Evolutionary conservation across 2,329 filamentous ascomycete genomes (phyloP), one percentile per base, ranked within the genome.

Genomic region (Dendryphion nanum): DNA sequence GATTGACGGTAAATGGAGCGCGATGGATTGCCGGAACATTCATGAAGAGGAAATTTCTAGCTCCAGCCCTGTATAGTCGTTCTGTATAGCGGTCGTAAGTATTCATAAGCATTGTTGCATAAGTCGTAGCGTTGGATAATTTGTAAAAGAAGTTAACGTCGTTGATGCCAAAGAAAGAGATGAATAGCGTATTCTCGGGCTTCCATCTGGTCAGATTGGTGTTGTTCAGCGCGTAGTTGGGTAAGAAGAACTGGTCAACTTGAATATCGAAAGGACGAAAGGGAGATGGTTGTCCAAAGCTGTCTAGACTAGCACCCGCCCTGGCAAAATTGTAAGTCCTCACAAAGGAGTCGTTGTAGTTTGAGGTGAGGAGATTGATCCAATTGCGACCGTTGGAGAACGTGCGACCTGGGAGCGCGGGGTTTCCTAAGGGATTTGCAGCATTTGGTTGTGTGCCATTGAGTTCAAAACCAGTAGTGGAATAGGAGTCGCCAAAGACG

Each of bases 391-490:
- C 77, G 44, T 71, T 73, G 41, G 43, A 21, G 16, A 4, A 21
- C 14, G 37, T 46, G 19, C 29, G 51, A 42, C 52, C 61, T 53
- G 73, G 75, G 44, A 76, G 78, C 0, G 66, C 33, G 0, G 81
- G 81, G 50, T 85, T 85, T 1, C 82, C 81, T 44, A 84, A 66
- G 0, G 80, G 78, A 50, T 81, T 79, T 5, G 63, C 58, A 4
- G 67, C 45, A 5, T 69, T 75, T 1, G 82, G 79, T 24, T 79
- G 72, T 1, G 69, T 60, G 15, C 70, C 67, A 7, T 64, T 71
- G 28, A 74, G 64, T 41, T 81, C 63, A 61, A 85, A 85, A 6
- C 75, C 75, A 2, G 77, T 81, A 43, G 74, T 71, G 1, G 77
- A 76, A 61, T 81, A 82, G 3, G 76, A 81, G 51, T 82, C 76